Evolutionary conservation across 805 yeast genomes (phyloP), one percentile per base, ranked within the genome.

Genomic region (Danielia oregonensis): DNA sequence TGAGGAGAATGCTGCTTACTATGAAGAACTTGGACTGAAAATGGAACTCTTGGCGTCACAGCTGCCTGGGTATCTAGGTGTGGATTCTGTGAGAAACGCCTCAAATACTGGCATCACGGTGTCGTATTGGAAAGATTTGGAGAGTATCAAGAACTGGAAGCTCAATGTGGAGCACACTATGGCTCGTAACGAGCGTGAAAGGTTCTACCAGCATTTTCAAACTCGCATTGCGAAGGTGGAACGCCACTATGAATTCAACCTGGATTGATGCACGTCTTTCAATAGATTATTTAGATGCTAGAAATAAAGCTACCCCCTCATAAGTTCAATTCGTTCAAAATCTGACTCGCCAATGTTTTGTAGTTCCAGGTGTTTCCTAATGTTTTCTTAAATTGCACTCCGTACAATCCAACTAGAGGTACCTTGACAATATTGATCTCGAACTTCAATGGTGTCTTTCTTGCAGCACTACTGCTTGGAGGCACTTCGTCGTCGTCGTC

Each of bases 351-450:
- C 53, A 89, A 68, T 7, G 88, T 81, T 66, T 91, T 89, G 63
- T 89, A 89, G 63, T 83, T 77, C 97, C 97, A 89, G 2, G 96
- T 86, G 57, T 91, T 88, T 52, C 97, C 97, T 38, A 85, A 74
- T 19, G 89, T 73, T 57, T 89, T 89, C 70, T 91, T 91, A 68
- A 89, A 88, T 58, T 91, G 97, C 30, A 89, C 89, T 60, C 97
- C 97, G 46, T 84, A 88, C 40, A 91, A 68, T 4, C 94, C 87
- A 35, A 89, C 84, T 46, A 89, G 72, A 29, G 96, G 95, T 30
- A 89, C 94, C 56, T 88, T 88, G 26, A 89, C 97, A 43, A 89
- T 79, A 56, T 85, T 88, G 43, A 91, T 85, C 55, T 91, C 97
- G 60, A 89, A 89, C 52, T 83, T 79, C 52, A 91, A 70, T 13